These are phyloP conservation scores for Schizophyllum commune DNA, from an alignment of 1,284 basidiomycete species.

Conservation along the genomic window DNA sequence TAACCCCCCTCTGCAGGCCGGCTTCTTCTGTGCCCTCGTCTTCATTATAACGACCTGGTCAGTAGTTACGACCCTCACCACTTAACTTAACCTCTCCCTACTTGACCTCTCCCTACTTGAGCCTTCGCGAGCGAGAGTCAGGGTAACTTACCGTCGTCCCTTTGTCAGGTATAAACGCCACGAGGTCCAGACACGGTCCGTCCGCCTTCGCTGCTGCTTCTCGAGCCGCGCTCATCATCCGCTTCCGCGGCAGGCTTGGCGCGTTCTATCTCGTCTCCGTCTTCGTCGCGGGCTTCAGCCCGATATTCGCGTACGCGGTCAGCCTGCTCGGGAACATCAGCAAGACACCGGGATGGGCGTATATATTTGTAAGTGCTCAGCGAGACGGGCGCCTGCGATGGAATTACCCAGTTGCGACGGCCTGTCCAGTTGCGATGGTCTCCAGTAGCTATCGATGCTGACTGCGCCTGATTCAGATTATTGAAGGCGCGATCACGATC, in stretches of 20 bases:
- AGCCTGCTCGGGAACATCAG: constrained; percentile 29
- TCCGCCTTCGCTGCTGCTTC: constrained; percentile 9
- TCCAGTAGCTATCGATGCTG: neutral
- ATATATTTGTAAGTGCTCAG: constrained; percentile 35
- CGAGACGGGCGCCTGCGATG: neutral
- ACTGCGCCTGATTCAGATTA: constrained; percentile 23
- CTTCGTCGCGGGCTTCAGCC: constrained; percentile 33
- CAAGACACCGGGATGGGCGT: constrained; percentile 36
- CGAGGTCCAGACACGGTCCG: constrained; percentile 38
- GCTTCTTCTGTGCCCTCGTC: constrained; percentile 38
- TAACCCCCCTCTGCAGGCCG: constrained; percentile 23
- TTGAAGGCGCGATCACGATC: constrained; percentile 38
- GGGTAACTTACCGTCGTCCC: neutral
- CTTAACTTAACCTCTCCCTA: neutral
- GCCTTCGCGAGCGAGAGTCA: no score
- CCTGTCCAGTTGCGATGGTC: neutral
- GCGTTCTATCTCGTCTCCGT: constrained; percentile 35
- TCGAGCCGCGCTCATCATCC: neutral
- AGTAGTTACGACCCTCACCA: constrained; percentile 1
- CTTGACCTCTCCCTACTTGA: no score
- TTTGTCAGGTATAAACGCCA: constrained; percentile 34
- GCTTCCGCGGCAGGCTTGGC: constrained; percentile 25
- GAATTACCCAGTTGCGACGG: no score
- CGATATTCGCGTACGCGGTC: constrained; percentile 34
- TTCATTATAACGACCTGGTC: constrained; percentile 41